Base-by-base conservation (phyloP, 2,329 filamentous ascomycete genomes). In the Alternaria dauci region DNA sequence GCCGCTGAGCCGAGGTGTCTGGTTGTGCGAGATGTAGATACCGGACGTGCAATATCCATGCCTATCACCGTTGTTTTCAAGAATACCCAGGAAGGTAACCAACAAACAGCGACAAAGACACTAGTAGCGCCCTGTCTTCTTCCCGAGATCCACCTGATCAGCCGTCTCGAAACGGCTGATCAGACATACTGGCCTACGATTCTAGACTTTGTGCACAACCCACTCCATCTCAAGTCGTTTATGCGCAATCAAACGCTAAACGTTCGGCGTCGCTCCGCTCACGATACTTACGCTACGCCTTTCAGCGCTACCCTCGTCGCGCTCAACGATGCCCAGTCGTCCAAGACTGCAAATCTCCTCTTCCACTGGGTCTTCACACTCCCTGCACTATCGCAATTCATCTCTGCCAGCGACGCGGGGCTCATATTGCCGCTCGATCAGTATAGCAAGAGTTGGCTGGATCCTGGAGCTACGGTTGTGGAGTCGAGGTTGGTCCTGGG, bases 1-100 rank as follows among this genome's bases (percentile, higher is more conserved):
- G 95, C 95, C 1, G 90, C 92, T 0, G 95, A 99, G 72, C 88
- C 93, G 9, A 88, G 96, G 52, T 98, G 94, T 74, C 86, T 99
- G 0, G 88, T 99, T 1, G 87, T 92, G 18, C 91, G 94, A 62
- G 95, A 99, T 69, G 87, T 95, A 3, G 89, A 95, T 60, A 96
- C 92, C 0, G 88, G 90, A 41, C 88, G 93, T 43, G 91, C 94
- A 0, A 87, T 97, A 50, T 87, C 88, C 8, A 86, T 94, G 2
- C 88, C 91, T 0, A 84, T 97, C 46, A 84, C 85, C 5, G 84
- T 97, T 56, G 85, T 82, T 9, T 83, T 92, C 62, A 86, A 80
- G 53, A 66, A 78, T 64, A 36, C 32, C 3, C 46, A 50, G 12
- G 46, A 36, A 50, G 46, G 20, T 0, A 38, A 50, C 20, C 18